phyloP scores from a whole-genome alignment of 2,329 filamentous ascomycete species.

The Monosporascus sp. region DNA sequence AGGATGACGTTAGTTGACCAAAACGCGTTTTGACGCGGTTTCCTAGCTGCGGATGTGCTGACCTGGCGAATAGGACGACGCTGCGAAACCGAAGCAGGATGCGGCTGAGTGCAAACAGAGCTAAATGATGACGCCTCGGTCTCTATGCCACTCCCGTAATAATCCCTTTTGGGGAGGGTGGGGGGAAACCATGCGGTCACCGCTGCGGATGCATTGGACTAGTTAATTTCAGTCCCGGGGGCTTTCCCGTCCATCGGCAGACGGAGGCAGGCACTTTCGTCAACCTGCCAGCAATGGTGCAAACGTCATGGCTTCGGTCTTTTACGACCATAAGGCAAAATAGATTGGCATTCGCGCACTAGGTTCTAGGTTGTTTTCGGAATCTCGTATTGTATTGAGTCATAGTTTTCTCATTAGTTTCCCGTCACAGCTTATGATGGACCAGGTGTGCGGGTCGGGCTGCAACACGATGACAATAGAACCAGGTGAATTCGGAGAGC shows the following conservation, averaged over 20 bases:
- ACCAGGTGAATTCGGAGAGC: constrained; percentile 13
- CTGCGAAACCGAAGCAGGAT: constrained; percentile 88
- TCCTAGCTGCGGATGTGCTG: constrained; percentile 9
- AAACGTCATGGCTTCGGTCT: constrained; percentile 19
- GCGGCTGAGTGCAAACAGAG: constrained; percentile 95
- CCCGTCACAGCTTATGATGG: constrained; percentile 12
- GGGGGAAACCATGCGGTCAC: neutral
- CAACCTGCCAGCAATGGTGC: constrained; percentile 24
- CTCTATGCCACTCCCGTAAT: constrained; percentile 1
- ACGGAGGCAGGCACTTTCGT: constrained; percentile 12
- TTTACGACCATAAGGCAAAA: constrained; percentile 19
- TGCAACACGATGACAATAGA: constrained; percentile 17
- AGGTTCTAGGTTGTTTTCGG: constrained; percentile 26
- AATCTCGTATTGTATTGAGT: constrained; percentile 28
- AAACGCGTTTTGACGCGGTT: constrained; percentile 1
- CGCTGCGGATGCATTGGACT: neutral
- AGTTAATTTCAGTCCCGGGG: neutral
- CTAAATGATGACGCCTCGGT: constrained; percentile 40
- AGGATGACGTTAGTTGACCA: constrained; percentile 62
- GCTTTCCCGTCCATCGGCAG: constrained; percentile 6
- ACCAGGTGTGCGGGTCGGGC: constrained; percentile 12
- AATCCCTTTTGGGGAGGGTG: neutral
- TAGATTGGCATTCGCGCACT: constrained; percentile 27
- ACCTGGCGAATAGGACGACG: constrained; percentile 62
- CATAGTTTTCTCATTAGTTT: constrained; percentile 28